Evolutionary conservation across 192 early-diverging fungal species (phyloP).

Genomic region (Oehlia diaphana): DNA sequence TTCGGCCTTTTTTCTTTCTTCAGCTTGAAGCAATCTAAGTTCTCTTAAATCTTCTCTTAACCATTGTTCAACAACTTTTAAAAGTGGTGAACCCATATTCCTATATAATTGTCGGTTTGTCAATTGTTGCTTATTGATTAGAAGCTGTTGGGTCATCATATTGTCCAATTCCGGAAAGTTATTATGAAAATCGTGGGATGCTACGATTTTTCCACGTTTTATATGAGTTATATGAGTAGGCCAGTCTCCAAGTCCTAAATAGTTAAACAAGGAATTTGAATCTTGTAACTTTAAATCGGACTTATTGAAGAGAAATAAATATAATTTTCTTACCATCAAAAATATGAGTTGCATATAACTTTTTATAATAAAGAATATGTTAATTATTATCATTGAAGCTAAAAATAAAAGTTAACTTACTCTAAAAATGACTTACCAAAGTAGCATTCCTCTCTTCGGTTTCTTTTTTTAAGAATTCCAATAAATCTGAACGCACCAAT

Average conservation of each 20-base stretch:
- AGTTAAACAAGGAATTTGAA: neutral
- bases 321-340: slow-evolving; percentile 63
- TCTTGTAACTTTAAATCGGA: neutral
- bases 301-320: neutral
- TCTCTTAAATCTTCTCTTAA: slow-evolving; percentile 57
- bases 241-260: slow-evolving; percentile 55
- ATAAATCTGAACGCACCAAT: slow-evolving; percentile 66
- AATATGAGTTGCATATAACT: slow-evolving; percentile 78
- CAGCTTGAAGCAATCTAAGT: slow-evolving; percentile 17
- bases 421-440: slow-evolving; percentile 45
- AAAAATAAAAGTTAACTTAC: neutral
- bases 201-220: slow-evolving; percentile 50
- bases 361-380: neutral
- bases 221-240: slow-evolving; percentile 75
- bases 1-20: slow-evolving; percentile 22
- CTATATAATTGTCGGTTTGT: neutral
- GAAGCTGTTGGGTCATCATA: neutral
- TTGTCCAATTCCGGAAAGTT: slow-evolving; percentile 58
- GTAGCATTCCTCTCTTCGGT: slow-evolving; percentile 61
- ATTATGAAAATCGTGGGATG: slow-evolving; percentile 42
- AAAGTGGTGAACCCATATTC: slow-evolving; percentile 24
- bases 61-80: slow-evolving; percentile 47
- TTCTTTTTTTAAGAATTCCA: slow-evolving; percentile 66
- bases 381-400: neutral
- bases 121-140: no score